These are phyloP conservation scores for Gliomastix tumulicola DNA, from an alignment of 2,329 filamentous ascomycete species.

Conservation along the genomic window DNA sequence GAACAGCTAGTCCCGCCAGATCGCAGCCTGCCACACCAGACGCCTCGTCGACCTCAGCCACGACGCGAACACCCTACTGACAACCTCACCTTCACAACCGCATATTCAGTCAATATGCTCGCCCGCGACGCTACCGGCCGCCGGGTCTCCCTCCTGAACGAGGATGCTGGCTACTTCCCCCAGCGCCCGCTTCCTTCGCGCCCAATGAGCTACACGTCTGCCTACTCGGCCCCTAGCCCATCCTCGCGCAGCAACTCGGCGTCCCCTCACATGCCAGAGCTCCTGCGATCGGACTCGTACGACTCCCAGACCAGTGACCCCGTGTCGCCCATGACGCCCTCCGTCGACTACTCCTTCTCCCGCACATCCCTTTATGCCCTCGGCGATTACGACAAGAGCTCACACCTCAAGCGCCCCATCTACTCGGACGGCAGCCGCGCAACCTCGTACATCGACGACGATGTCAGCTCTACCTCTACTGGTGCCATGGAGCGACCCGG, in stretches of 20 bases:
- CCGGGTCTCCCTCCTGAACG: conserved; percentile 53
- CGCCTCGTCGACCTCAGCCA: too few relatives aligned
- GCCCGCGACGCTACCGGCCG: conserved; percentile 49
- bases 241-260: conserved; percentile 32
- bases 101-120: conserved; percentile 38
- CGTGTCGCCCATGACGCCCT: conserved; percentile 48
- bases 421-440: conserved; percentile 37
- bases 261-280: conserved; percentile 45
- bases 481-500: conserved; percentile 36
- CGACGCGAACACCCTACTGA: too few relatives aligned
- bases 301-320: conserved; percentile 50
- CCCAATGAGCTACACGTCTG: conserved; percentile 22
- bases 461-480: neutral
- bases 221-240: conserved; percentile 23
- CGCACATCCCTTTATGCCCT: conserved; percentile 29
- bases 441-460: conserved; percentile 45
- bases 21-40: too few relatives aligned
- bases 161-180: conserved; percentile 25
- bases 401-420: conserved; percentile 30
- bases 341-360: conserved; percentile 32
- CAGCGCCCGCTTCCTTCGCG: conserved; percentile 16
- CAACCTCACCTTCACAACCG: neutral
- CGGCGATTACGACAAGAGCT: conserved; percentile 22
- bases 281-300: conserved; percentile 55
- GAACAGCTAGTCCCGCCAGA: too few relatives aligned